Percentiles rank a stretch among this genome's conserved stretches.
Conservation (phyloP, 169 alveolate genomes). For the Condylostoma magnum region DNA sequence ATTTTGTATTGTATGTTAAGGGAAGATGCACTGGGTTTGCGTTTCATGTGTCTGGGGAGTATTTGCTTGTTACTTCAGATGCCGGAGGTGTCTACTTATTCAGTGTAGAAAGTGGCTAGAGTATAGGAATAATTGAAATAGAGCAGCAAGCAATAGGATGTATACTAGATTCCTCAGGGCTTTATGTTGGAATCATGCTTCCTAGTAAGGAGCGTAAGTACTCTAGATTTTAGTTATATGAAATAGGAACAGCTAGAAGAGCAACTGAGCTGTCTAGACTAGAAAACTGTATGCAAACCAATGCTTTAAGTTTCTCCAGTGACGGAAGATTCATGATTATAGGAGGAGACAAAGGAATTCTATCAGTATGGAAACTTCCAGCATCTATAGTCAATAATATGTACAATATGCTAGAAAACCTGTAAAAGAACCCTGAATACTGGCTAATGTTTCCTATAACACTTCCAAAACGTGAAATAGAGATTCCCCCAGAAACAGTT, state of each 20-base stretch:
- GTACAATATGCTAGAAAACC: not conserved
- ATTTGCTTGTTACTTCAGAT: not conserved
- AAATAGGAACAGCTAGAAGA: slow-evolving; percentile 21
- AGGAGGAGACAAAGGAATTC: slow-evolving; percentile 3
- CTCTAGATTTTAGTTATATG: not conserved
- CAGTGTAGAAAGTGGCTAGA: not conserved
- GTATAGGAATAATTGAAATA: not conserved
- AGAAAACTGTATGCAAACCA: not conserved
- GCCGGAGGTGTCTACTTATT: slow-evolving; percentile 9
- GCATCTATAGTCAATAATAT: not conserved
- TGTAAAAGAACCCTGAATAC: slow-evolving; percentile 11
- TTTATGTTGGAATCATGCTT: not conserved
- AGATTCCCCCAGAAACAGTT: not conserved
- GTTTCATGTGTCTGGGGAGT: slow-evolving; percentile 1
- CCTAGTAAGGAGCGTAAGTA: not conserved
- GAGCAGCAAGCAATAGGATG: slow-evolving; percentile 2
- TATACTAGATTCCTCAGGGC: slow-evolving; percentile 24
- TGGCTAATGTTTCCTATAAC: slow-evolving; percentile 19
- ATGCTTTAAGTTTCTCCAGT: not conserved
- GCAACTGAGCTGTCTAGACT: slow-evolving; percentile 18
- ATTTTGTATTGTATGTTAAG: not conserved
- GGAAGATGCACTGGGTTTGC: slow-evolving; percentile 2
- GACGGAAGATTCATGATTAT: slow-evolving; percentile 17
- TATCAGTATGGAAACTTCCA: slow-evolving; percentile 24
- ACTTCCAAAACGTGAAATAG: not conserved